phyloP scores from a whole-genome alignment of 1,139 yeast species.

The Arxiozyma heterogenica region DNA sequence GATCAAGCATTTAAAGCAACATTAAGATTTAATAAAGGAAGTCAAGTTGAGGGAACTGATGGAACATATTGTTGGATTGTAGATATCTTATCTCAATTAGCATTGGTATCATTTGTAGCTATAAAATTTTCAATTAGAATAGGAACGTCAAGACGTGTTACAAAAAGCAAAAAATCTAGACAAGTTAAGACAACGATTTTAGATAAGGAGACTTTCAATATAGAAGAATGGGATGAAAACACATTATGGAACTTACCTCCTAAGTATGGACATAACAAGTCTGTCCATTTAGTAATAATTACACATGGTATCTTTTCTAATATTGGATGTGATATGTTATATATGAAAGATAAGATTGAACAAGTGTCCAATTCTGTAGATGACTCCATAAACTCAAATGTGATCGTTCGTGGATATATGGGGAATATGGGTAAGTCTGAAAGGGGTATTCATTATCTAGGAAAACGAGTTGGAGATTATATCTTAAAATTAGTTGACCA shows the following conservation, averaged over 20 bases:
- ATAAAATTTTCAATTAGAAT: slow-evolving; percentile 26
- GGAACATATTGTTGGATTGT: slow-evolving; percentile 42
- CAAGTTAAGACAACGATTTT: neutral
- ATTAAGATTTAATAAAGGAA: slow-evolving; percentile 37
- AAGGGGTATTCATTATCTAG: slow-evolving; percentile 51
- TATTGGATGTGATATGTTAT: slow-evolving; percentile 54
- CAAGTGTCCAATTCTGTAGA: slow-evolving; percentile 18
- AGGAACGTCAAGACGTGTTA: slow-evolving; percentile 20
- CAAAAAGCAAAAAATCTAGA: slow-evolving; percentile 10
- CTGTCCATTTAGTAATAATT: slow-evolving; percentile 50
- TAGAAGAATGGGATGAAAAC: slow-evolving; percentile 39
- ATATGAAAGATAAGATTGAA: slow-evolving; percentile 50
- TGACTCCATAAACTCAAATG: slow-evolving; percentile 31
- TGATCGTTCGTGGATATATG: slow-evolving; percentile 50
- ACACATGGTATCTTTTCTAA: slow-evolving; percentile 66
- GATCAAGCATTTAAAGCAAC: slow-evolving; percentile 47
- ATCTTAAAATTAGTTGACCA: slow-evolving; percentile 41
- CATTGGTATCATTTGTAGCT: slow-evolving; percentile 35
- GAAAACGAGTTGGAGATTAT: slow-evolving; percentile 50
- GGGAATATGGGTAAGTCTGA: slow-evolving; percentile 57
- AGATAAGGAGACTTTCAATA: slow-evolving; percentile 23
- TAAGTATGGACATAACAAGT: slow-evolving; percentile 31
- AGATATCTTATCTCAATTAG: slow-evolving; percentile 49
- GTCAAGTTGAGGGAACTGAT: slow-evolving; percentile 27
- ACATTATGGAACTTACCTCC: slow-evolving; percentile 47